phyloP scores from a whole-genome alignment of 1,284 basidiomycete species.

The Moesziomyces sp. region DNA sequence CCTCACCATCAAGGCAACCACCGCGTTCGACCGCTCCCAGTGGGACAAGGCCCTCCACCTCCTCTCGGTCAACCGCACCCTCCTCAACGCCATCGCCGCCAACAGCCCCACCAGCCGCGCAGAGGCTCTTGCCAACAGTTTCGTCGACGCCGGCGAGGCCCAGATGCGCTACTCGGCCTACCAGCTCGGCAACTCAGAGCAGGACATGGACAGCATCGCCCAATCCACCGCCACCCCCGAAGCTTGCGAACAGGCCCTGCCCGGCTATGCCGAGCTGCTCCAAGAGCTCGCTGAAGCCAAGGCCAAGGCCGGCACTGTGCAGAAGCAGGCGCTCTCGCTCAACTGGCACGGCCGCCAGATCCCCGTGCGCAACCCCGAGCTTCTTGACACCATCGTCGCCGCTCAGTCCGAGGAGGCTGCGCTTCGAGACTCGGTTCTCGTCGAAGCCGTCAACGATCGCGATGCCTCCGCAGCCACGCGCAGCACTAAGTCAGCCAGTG shows the following conservation, averaged over 20 bases:
- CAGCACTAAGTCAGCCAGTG: conserved; percentile 12
- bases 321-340: conserved; percentile 73
- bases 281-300: conserved; percentile 69
- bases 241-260: conserved; percentile 75
- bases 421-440: conserved; percentile 63
- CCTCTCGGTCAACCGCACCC: conserved; percentile 79
- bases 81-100: conserved; percentile 79
- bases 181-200: conserved; percentile 75
- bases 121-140: conserved; percentile 86
- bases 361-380: conserved; percentile 87
- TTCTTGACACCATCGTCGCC: conserved; percentile 85
- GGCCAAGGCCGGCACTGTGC: conserved; percentile 60
- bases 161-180: conserved; percentile 93
- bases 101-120: conserved; percentile 82
- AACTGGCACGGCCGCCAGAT: conserved; percentile 85
- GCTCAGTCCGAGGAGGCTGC: conserved; percentile 80
- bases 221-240: conserved; percentile 73
- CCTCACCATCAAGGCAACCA: conserved; percentile 73
- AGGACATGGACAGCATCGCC: conserved; percentile 84
- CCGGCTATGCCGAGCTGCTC: conserved; percentile 75
- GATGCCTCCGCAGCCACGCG: conserved; percentile 12
- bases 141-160: conserved; percentile 87
- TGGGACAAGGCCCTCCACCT: conserved; percentile 79
- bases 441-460: conserved; percentile 29
- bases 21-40: conserved; percentile 73